phyloP scores from a whole-genome alignment of 768 basidiomycete genomes.

The Pleurotus tuoliensis region DNA sequence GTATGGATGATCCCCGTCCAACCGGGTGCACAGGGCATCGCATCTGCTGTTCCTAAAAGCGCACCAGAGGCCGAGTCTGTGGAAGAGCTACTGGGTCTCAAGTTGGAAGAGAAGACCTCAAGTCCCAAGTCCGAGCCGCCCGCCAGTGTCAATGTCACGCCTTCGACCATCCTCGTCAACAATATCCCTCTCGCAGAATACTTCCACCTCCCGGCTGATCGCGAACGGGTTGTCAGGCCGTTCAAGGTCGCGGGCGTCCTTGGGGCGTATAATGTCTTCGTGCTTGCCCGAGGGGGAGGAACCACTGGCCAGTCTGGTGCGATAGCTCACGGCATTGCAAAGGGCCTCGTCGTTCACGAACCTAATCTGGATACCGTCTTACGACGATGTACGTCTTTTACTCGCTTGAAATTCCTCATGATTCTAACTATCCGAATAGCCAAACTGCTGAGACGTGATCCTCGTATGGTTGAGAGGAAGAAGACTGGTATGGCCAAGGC shows the following conservation, averaged over 20 bases:
- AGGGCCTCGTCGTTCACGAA: constrained; percentile 68
- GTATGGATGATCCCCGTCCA: constrained; percentile 88
- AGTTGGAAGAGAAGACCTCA: constrained; percentile 12
- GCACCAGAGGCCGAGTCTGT: constrained; percentile 18
- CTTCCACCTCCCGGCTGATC: constrained; percentile 71
- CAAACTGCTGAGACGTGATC: constrained; percentile 84
- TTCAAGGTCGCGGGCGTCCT: constrained; percentile 79
- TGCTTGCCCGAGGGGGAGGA: constrained; percentile 81
- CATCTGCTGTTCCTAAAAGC: background rate
- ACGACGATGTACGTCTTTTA: constrained; percentile 56
- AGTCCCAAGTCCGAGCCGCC: constrained; percentile 9
- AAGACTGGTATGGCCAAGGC: constrained; percentile 93
- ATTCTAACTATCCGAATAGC: constrained; percentile 39
- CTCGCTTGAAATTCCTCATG: background rate
- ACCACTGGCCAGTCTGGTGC: constrained; percentile 93
- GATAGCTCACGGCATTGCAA: constrained; percentile 70
- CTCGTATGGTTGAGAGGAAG: constrained; percentile 97
- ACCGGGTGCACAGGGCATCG: constrained; percentile 8
- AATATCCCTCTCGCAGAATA: constrained; percentile 74
- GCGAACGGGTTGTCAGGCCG: constrained; percentile 80
- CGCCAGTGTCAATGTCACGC: constrained; percentile 33
- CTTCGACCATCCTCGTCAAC: constrained; percentile 79
- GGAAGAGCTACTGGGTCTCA: constrained; percentile 23
- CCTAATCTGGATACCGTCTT: constrained; percentile 64
- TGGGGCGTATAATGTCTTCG: constrained; percentile 79